phyloP scores from a whole-genome alignment of 2,329 filamentous ascomycete genomes.

The Ploettnerulaceae sp. region DNA sequence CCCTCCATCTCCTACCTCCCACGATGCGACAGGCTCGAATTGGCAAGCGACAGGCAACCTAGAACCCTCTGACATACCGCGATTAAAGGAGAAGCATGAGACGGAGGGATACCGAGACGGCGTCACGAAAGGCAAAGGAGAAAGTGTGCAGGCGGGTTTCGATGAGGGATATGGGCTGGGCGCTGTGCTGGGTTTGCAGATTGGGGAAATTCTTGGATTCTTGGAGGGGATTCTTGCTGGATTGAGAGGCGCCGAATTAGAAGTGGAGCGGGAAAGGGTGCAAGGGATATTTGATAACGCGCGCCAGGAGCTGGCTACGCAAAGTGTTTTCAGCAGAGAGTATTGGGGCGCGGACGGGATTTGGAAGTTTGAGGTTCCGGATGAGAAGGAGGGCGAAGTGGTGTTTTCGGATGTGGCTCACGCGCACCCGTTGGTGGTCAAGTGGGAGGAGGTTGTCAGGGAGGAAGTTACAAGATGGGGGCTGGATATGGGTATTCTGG shows the following conservation, averaged over 20 bases:
- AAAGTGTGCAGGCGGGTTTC: slow-evolving; percentile 79
- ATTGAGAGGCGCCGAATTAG: slow-evolving; percentile 30
- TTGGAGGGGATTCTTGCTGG: slow-evolving; percentile 65
- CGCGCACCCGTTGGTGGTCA: slow-evolving; percentile 61
- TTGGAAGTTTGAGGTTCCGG: slow-evolving; percentile 59
- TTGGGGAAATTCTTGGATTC: slow-evolving; percentile 70
- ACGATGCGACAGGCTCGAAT: slow-evolving; percentile 6
- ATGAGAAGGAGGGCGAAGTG: slow-evolving; percentile 38
- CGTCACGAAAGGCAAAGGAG: slow-evolving; percentile 67
- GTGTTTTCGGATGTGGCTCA: slow-evolving; percentile 59
- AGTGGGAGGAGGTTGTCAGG: slow-evolving; percentile 50
- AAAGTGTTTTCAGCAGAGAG: slow-evolving; percentile 57
- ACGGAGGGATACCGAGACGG: slow-evolving; percentile 91
- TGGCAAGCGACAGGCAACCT: slow-evolving; percentile 16
- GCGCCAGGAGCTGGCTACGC: slow-evolving; percentile 53
- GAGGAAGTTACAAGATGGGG: slow-evolving; percentile 39
- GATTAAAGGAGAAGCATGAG: slow-evolving; percentile 32
- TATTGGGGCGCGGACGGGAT: slow-evolving; percentile 67
- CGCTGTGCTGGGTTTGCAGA: slow-evolving; percentile 69
- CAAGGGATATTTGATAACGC: slow-evolving; percentile 44
- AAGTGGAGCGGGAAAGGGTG: slow-evolving; percentile 25
- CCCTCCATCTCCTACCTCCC: slow-evolving; percentile 28
- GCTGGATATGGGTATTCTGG: slow-evolving; percentile 34
- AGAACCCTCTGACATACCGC: slow-evolving; percentile 32
- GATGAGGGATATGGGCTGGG: slow-evolving; percentile 87